Evolutionary conservation across 2,329 filamentous ascomycete species (phyloP).

Genomic region (Cordyceps sp.): DNA sequence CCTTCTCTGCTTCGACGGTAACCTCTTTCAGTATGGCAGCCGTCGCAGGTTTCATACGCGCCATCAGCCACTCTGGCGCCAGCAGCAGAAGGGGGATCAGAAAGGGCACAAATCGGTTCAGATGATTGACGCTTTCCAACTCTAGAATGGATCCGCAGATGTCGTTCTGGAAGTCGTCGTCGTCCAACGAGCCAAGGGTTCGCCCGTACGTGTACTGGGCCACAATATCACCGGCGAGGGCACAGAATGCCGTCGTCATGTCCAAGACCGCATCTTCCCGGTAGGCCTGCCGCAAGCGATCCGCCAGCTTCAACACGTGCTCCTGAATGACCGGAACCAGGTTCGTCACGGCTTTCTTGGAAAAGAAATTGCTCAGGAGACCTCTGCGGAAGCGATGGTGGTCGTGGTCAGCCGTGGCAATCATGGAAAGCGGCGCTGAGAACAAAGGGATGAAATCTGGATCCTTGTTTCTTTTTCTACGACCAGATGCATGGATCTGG

Average conservation of each 20-base stretch:
- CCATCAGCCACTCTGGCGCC: no score
- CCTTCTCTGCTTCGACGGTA: no score
- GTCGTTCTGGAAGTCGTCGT: not conserved
- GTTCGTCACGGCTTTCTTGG: not conserved
- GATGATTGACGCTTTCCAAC: not conserved
- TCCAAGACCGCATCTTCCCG: not conserved
- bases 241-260: not conserved
- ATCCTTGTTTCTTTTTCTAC: no score
- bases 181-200: not conserved
- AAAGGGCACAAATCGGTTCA: not conserved
- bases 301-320: not conserved
- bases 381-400: not conserved
- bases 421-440: no score
- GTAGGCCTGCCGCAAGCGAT: not conserved
- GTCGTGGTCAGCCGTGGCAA: not conserved
- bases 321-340: not conserved
- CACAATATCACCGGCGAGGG: not conserved
- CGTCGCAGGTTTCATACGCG: no score
- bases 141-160: not conserved
- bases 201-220: not conserved
- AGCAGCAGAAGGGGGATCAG: not conserved
- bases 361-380: not conserved
- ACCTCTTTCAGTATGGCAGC: no score
- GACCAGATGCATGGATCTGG: not conserved
- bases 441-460: no score